Conservation (phyloP, 495 filamentous ascomycete genomes). For the Talaromyces wortmannii region DNA sequence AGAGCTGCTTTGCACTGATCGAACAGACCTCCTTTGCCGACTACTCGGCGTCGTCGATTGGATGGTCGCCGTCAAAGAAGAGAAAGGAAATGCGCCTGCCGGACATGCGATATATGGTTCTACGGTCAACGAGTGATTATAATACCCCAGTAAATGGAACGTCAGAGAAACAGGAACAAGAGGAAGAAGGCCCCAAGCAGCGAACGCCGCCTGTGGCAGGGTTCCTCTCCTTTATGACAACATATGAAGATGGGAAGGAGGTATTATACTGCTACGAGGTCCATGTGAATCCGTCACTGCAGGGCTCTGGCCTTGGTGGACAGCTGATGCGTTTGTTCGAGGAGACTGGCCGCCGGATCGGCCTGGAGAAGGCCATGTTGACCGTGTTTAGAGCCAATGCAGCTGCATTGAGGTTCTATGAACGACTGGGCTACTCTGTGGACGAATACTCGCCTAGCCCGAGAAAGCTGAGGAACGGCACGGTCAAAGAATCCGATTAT, state of each 20-base stretch:
- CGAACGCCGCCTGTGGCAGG: conserved; percentile 33
- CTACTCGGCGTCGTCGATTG: conserved; percentile 56
- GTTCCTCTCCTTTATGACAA: conserved; percentile 79
- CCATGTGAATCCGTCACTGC: conserved; percentile 53
- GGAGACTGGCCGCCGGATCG: conserved; percentile 31
- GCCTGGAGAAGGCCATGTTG: conserved; percentile 71
- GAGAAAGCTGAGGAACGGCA: conserved; percentile 56
- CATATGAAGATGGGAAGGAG: conserved; percentile 65
- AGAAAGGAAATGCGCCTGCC: conserved; percentile 66
- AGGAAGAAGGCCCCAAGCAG: not conserved
- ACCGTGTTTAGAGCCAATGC: conserved; percentile 70
- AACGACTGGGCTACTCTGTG: conserved; percentile 55
- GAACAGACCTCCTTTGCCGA: conserved; percentile 57
- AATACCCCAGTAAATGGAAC: not conserved
- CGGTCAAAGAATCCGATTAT: conserved; percentile 59
- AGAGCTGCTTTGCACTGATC: conserved; percentile 64
- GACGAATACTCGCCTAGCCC: conserved; percentile 62
- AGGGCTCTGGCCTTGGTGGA: conserved; percentile 36
- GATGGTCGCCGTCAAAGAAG: conserved; percentile 70
- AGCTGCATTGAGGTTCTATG: conserved; percentile 58
- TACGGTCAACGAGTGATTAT: conserved; percentile 22
- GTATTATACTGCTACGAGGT: conserved; percentile 89
- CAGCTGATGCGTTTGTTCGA: conserved; percentile 35
- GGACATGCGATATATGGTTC: conserved; percentile 60
- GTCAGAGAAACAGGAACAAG: not conserved